Percentiles rank a stretch among this genome's conserved stretches.
These are phyloP conservation scores for Coelastrella sp. DNA, from an alignment of 139 green algal species.

Conservation along the genomic window DNA sequence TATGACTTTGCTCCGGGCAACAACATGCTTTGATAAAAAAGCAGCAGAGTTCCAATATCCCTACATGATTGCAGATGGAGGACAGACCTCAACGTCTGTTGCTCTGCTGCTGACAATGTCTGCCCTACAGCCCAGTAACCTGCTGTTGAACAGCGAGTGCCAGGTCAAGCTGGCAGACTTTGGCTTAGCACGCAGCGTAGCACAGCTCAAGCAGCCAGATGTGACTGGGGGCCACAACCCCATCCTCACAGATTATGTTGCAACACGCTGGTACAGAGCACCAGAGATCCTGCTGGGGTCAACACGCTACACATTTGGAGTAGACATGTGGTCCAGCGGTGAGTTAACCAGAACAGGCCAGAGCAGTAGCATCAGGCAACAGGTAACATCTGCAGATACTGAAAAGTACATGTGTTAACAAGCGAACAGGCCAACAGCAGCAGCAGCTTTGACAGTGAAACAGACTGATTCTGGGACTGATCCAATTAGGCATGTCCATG, in stretches of 20 bases:
- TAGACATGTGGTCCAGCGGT: conserved; percentile 99
- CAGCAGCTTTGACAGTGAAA: no score
- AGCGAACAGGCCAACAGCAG: no score
- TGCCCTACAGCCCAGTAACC: conserved; percentile 89
- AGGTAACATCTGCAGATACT: neutral
- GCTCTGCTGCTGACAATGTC: no score
- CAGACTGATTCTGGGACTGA: no score
- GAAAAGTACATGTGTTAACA: no score
- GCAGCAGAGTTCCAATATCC: neutral
- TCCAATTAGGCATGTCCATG: no score
- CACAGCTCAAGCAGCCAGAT: conserved; percentile 67
- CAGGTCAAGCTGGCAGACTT: conserved; percentile 98
- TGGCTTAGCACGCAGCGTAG: conserved; percentile 87
- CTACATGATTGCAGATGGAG: no score
- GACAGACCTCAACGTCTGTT: no score
- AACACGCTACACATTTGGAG: conserved; percentile 95
- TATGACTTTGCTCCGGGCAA: no score
- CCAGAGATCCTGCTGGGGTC: conserved; percentile 97
- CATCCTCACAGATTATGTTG: conserved; percentile 98
- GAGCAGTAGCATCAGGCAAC: neutral
- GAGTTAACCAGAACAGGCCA: neutral
- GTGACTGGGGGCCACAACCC: conserved; percentile 51
- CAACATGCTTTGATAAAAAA: neutral
- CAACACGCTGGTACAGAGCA: conserved; percentile 97
- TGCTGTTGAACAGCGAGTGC: conserved; percentile 98